Base-by-base conservation (phyloP, 2,329 filamentous ascomycete genomes). In the Fusarium mexicanum region DNA sequence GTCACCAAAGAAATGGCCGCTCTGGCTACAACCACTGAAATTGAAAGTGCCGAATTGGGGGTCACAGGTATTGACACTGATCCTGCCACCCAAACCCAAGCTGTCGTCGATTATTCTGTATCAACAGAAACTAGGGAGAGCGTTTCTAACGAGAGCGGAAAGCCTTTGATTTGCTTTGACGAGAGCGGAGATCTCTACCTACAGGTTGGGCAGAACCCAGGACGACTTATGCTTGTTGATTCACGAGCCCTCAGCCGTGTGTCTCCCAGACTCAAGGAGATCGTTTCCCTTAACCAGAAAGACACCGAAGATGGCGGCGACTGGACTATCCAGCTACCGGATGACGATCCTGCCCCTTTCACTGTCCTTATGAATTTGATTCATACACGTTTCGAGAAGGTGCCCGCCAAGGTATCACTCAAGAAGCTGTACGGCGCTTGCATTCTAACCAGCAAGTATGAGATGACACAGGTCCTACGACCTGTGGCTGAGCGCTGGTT, bases 401-500 rank as follows among this genome's bases (percentile, higher is more conserved):
- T 61, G 12, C 53, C 71, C 3, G 14, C 29, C 3, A 51, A 58
- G 5, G 24, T 72, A 8, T 35, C 59, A 20, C 26, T 62, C 22
- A 35, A 68, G 14, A 55, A 67, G 12, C 47, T 72, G 14, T 75
- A 64, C 38, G 47, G 38, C 7, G 29, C 67, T 5, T 75, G 69
- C 8, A 20, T 61, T 14, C 38, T 77, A 12, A 66, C 58, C 24
- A 44, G 59, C 40, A 78, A 76, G 50, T 78, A 77, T 31, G 47
- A 62, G 12, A 70, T 72, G 73, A 47, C 62, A 14, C 57, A 63
- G 24, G 60, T 65, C 6, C 35, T 77, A 12, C 62, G 65, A 9
- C 48, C 75, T 17, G 57, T 75, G 29, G 72, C 73, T 20, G 62
- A 75, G 24, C 54, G 37, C 17, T 75, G 69, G 69, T 65, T 67